A percentile compares a stretch with the other conserved stretches of the same genome.
phyloP scores from a whole-genome alignment of 2,329 filamentous ascomycete genomes.

The Cryphonectria carpinicola region DNA sequence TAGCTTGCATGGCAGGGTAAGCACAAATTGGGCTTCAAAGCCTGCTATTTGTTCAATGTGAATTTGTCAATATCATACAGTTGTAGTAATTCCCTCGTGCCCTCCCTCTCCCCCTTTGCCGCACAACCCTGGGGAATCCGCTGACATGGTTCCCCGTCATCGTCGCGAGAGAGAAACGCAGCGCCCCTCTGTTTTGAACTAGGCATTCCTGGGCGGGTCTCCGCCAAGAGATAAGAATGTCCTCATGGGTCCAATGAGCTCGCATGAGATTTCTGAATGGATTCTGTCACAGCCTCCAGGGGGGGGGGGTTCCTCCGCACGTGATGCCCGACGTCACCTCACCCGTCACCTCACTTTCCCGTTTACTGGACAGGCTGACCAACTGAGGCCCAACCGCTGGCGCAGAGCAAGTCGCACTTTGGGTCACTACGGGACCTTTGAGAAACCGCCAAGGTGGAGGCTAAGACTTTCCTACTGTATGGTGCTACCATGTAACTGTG shows the following conservation, averaged over 20 bases:
- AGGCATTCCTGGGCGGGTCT: conserved; percentile 13
- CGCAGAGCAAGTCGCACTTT: neutral
- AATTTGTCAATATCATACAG: conserved; percentile 8
- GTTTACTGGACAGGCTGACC: too few relatives aligned
- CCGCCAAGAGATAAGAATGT: conserved; percentile 23
- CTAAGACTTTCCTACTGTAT: neutral
- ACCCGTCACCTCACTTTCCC: neutral
- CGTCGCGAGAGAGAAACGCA: conserved; percentile 15
- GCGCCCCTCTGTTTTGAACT: conserved; percentile 20
- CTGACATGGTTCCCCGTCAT: conserved; percentile 19
- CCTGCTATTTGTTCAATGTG: neutral
- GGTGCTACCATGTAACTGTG: too few relatives aligned
- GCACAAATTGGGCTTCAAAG: neutral
- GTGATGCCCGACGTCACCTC: conserved; percentile 22
- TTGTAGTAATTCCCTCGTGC: neutral
- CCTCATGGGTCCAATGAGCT: conserved; percentile 25
- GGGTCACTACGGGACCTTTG: neutral
- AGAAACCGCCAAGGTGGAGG: neutral
- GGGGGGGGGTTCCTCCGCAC: conserved; percentile 12
- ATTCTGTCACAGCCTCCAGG: conserved; percentile 27
- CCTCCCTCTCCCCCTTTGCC: neutral
- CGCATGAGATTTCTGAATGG: conserved; percentile 25
- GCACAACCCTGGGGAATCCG: neutral
- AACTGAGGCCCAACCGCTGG: neutral
- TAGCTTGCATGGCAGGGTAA: neutral